Conservation (phyloP, 495 filamentous ascomycete genomes). For the Aspergillus taichungensis region DNA sequence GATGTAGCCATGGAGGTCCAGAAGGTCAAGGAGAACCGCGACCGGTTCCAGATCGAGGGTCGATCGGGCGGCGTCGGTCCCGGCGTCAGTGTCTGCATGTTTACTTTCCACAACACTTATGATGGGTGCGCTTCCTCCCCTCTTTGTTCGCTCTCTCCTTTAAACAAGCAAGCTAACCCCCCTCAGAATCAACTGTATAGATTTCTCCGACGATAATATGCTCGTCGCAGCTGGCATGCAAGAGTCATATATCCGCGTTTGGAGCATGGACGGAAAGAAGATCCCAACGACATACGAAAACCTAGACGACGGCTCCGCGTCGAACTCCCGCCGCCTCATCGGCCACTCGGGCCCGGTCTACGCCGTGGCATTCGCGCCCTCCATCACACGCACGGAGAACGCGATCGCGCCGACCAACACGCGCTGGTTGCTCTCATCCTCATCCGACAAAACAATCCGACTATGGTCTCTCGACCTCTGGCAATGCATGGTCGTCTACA, state of each 20-base stretch:
- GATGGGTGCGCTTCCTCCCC: constrained; percentile 55
- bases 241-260: constrained; percentile 92
- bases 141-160: not conserved
- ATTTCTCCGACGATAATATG: constrained; percentile 82
- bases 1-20: constrained; percentile 92
- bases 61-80: constrained; percentile 72
- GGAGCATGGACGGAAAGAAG: constrained; percentile 74
- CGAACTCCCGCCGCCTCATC: constrained; percentile 72
- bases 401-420: constrained; percentile 49
- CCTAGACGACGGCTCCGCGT: constrained; percentile 33
- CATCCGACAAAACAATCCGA: constrained; percentile 76
- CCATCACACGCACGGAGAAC: constrained; percentile 45
- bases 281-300: constrained; percentile 39
- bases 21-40: constrained; percentile 87
- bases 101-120: constrained; percentile 92
- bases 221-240: constrained; percentile 79
- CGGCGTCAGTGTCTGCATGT: constrained; percentile 83
- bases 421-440: constrained; percentile 74
- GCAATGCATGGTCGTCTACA: constrained; percentile 86
- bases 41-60: constrained; percentile 75
- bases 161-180: constrained; percentile 16
- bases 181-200: constrained; percentile 73
- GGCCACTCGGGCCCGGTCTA: constrained; percentile 89
- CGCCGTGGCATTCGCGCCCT: constrained; percentile 80
- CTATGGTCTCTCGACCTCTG: constrained; percentile 90